Percentiles rank a stretch among this genome's conserved stretches.
phyloP scores from a whole-genome alignment of 1,284 basidiomycete species.

The Ceratobasidium sp. region DNA sequence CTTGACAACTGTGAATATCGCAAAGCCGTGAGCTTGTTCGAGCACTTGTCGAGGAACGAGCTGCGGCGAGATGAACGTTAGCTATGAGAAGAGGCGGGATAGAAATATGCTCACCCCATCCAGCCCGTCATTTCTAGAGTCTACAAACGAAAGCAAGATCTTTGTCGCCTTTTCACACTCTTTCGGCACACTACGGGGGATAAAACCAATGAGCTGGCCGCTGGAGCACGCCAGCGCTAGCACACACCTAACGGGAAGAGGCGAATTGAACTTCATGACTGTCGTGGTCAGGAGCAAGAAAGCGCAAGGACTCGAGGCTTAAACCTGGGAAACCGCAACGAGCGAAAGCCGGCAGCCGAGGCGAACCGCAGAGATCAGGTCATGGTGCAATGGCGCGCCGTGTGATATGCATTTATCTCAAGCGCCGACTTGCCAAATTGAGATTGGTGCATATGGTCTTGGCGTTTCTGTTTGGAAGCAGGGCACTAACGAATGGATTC shows the following conservation, averaged over 20 bases:
- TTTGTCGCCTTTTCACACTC: slow-evolving; percentile 67
- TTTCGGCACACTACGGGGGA: slow-evolving; percentile 55
- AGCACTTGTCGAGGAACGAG: slow-evolving; percentile 61
- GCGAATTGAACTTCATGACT: slow-evolving; percentile 42
- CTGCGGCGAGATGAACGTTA: slow-evolving; percentile 47
- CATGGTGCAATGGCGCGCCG: neutral
- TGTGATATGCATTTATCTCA: slow-evolving; percentile 10
- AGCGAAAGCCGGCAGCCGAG: slow-evolving; percentile 41
- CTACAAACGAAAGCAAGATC: slow-evolving; percentile 61
- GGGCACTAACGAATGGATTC: slow-evolving; percentile 13
- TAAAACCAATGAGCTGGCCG: slow-evolving; percentile 17
- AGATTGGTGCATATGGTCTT: slow-evolving; percentile 25
- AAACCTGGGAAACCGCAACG: slow-evolving; percentile 33
- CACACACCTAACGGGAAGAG: slow-evolving; percentile 38
- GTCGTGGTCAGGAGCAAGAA: slow-evolving; percentile 27
- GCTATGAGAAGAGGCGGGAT: neutral
- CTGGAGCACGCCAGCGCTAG: neutral
- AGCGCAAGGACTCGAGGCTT: neutral
- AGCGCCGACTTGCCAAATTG: slow-evolving; percentile 24
- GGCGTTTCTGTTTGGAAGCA: neutral
- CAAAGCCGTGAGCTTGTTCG: slow-evolving; percentile 63
- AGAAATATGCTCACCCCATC: slow-evolving; percentile 54
- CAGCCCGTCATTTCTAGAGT: slow-evolving; percentile 58
- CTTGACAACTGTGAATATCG: slow-evolving; percentile 66
- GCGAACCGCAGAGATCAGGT: slow-evolving; percentile 34